Conservation (phyloP, 2,329 filamentous ascomycete species). For the Stylonectria norvegica region DNA sequence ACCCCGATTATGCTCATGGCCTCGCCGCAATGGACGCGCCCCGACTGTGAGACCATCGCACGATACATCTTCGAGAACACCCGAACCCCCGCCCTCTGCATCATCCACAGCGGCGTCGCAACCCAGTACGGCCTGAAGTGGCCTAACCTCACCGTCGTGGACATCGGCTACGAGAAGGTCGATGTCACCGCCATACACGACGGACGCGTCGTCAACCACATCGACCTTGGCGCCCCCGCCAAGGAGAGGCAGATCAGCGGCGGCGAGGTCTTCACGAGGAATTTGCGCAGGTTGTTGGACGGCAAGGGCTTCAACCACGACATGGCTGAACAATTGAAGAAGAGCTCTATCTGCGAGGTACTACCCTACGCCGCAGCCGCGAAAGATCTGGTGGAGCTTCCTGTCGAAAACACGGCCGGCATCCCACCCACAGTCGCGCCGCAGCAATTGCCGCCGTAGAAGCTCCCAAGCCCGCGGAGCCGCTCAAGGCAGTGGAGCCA, state of each 20-base stretch:
- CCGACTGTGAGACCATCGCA: constrained; percentile 81
- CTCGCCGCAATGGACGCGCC: constrained; percentile 84
- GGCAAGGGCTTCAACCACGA: constrained; percentile 57
- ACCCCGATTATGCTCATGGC: constrained; percentile 89
- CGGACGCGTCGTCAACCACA: constrained; percentile 68
- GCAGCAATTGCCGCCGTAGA: constrained; percentile 29
- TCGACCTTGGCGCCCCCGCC: constrained; percentile 57
- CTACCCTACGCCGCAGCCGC: constrained; percentile 51
- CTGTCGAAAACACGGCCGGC: constrained; percentile 38
- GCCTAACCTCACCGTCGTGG: constrained; percentile 78
- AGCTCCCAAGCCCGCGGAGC: constrained; percentile 33
- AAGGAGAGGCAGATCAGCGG: constrained; percentile 59
- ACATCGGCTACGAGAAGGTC: constrained; percentile 88
- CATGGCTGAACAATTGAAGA: constrained; percentile 70
- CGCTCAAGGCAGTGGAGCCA: too few relatives aligned
- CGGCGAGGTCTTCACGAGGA: constrained; percentile 80
- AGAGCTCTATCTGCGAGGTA: constrained; percentile 63
- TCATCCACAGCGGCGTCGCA: constrained; percentile 85
- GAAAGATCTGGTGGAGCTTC: constrained; percentile 48
- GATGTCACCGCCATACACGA: constrained; percentile 90
- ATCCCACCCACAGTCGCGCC: too few relatives aligned
- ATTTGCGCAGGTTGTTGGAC: constrained; percentile 64
- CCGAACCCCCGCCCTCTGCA: constrained; percentile 84
- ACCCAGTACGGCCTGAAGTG: constrained; percentile 78
- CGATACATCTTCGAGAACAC: constrained; percentile 98